Evolutionary conservation across 768 basidiomycete genomes (phyloP), one percentile per base, ranked within the genome.

Genomic region (Lyophyllum semitale): DNA sequence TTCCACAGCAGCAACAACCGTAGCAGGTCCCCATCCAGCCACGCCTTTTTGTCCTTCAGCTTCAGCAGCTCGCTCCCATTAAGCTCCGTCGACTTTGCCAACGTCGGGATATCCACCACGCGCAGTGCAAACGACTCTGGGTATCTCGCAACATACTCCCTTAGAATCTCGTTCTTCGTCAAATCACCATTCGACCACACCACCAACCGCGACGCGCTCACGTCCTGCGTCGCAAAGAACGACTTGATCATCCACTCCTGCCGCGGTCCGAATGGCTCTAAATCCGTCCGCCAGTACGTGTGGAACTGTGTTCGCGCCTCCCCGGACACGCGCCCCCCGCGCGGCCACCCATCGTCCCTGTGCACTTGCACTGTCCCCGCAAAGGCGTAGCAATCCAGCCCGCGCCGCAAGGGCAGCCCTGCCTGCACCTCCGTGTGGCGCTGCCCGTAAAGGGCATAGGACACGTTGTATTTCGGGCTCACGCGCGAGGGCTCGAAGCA

Each of bases 11-110:
- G 83, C 55, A 99, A 74, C 60, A 98, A 66, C 48, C 96, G 77
- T n/a, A 98, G 79, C 53, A 97, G 79, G 68, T 98, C 96, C 0
- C 96, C 95, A 62, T 98, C 96, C 25, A 97, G 76, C 96, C 95
- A 98, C 7, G 93, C 96, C 68, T 87, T 88, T 60, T 75, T 70
- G 66, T 98, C 96, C 51, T 83, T 76, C 53, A 80, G 71, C 7
- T 69, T 70, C 55, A 96, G 68, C 57, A 90, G 65, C 40, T 68
- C 61, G 56, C 82, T 87, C 8, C 84, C 87, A 29, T 91, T 83
- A 58, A 98, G 75, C 48, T 81, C 83, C 11, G 96, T 99, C 0
- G 90, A 90, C 25, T 62, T 75, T 25, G 93, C 92, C 53, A 98
- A 72, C 22, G 54, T 57, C 4, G 71, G 69, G 43, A 93, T 84